Evolutionary conservation across 768 basidiomycete genomes (phyloP).

Genomic region (Tricholoma terreum): DNA sequence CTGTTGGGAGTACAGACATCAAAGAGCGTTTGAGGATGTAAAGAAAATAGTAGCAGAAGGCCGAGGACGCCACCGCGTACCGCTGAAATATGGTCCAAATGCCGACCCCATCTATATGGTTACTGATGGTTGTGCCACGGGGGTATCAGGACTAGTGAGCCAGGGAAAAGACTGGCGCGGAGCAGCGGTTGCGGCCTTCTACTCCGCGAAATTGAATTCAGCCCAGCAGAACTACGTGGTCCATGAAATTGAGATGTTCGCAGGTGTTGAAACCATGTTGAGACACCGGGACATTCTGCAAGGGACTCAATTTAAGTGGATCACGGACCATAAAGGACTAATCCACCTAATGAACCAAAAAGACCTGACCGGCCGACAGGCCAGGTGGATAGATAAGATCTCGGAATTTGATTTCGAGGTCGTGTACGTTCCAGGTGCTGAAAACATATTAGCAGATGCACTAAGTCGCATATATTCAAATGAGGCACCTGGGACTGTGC

Average conservation of each 20-base stretch:
- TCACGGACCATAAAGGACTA: no score
- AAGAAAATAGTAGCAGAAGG: slow-evolving; percentile 14
- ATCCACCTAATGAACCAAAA: slow-evolving; percentile 13
- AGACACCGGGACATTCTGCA: slow-evolving; percentile 15
- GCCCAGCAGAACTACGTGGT: slow-evolving; percentile 28
- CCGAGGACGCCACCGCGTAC: slow-evolving; percentile 1
- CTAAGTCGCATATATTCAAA: slow-evolving; percentile 4
- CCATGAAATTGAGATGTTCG: no score
- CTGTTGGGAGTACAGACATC: slow-evolving; percentile 8
- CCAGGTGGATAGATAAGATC: slow-evolving; percentile 7
- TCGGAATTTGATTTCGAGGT: slow-evolving; percentile 6
- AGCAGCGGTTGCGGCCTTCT: slow-evolving; percentile 23
- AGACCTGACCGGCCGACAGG: background rate
- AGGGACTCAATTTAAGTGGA: slow-evolving; percentile 16
- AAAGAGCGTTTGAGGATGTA: slow-evolving; percentile 23
- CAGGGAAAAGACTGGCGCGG: slow-evolving; percentile 18
- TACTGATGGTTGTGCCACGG: slow-evolving; percentile 18
- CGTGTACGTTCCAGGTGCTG: background rate
- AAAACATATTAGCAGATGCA: slow-evolving; percentile 4
- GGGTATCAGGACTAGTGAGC: slow-evolving; percentile 9
- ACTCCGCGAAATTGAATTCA: slow-evolving; percentile 21
- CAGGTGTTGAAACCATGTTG: slow-evolving; percentile 25
- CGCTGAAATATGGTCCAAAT: slow-evolving; percentile 9
- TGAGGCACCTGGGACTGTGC: slow-evolving; percentile 9
- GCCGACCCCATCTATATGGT: slow-evolving; percentile 13